phyloP scores from a whole-genome alignment of 2,329 filamentous ascomycete species.

The Xylogone sp. region DNA sequence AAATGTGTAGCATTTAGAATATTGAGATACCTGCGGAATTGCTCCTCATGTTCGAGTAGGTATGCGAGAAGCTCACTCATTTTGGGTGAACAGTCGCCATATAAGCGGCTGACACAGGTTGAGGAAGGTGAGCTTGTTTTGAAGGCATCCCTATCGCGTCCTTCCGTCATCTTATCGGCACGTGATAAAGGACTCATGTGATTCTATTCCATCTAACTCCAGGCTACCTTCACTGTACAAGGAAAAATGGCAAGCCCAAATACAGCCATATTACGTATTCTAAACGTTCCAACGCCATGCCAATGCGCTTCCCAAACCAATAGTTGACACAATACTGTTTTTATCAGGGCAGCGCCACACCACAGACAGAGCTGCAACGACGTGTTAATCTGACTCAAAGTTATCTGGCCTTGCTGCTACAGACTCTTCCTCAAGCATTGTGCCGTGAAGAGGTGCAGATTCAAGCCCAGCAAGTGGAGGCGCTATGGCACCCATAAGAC shows the following conservation, averaged over 20 bases:
- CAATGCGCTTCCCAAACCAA: conserved; percentile 19
- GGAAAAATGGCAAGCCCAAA: not conserved
- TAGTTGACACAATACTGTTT: conserved; percentile 13
- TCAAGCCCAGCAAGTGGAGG: conserved; percentile 40
- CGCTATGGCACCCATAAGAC: conserved; percentile 44
- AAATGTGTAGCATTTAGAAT: not conserved
- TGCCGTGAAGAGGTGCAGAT: conserved; percentile 41
- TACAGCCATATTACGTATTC: conserved; percentile 4
- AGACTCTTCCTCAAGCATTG: conserved; percentile 11
- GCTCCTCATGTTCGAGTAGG: conserved; percentile 55
- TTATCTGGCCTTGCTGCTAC: conserved; percentile 12
- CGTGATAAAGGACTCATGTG: not conserved
- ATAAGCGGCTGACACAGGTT: not conserved
- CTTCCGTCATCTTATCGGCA: conserved; percentile 1
- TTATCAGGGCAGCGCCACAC: too few species aligned
- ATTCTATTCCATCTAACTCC: not conserved
- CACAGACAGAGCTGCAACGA: too few species aligned
- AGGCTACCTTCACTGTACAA: not conserved
- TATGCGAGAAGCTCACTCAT: conserved; percentile 70
- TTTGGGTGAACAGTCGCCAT: conserved; percentile 17
- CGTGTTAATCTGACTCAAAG: conserved; percentile 17
- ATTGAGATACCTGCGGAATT: conserved; percentile 52
- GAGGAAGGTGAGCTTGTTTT: conserved; percentile 5
- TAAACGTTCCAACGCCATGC: conserved; percentile 22
- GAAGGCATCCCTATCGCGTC: conserved; percentile 9